Conservation (phyloP, 179 eudicot species). For the Gypsophila paniculata region DNA sequence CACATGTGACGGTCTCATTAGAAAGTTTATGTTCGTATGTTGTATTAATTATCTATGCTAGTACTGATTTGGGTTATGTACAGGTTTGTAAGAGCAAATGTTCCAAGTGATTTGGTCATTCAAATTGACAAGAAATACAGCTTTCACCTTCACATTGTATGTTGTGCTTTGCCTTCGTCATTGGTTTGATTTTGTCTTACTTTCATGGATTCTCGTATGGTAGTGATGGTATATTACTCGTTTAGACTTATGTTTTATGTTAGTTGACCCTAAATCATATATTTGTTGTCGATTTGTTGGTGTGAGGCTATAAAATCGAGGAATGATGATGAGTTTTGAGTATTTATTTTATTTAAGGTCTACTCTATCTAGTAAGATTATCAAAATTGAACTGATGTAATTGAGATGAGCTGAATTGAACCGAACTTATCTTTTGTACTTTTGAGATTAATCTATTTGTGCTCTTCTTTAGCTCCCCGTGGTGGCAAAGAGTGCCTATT, state of each 20-base stretch:
- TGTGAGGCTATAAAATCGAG: neutral
- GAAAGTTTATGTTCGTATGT: too few species aligned
- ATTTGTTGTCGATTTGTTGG: too few species aligned
- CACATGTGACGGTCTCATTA: too few species aligned
- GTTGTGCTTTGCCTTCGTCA: slow-evolving; percentile 2
- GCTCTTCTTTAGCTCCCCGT: slow-evolving; percentile 33
- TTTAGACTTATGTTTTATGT: neutral
- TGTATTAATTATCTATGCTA: neutral
- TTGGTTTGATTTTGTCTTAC: neutral
- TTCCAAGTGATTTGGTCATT: slow-evolving; percentile 38
- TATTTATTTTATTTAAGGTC: too few species aligned
- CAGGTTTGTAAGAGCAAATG: slow-evolving; percentile 43
- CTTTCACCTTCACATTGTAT: slow-evolving; percentile 52
- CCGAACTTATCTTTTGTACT: neutral
- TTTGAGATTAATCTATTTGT: neutral
- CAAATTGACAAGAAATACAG: slow-evolving; percentile 34
- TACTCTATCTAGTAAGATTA: too few species aligned
- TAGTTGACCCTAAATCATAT: too few species aligned
- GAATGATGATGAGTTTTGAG: too few species aligned
- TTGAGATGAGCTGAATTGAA: too few species aligned
- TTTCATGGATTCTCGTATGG: neutral
- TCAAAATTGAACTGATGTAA: too few species aligned
- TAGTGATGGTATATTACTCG: neutral
- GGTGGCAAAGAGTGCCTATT: slow-evolving; percentile 44
- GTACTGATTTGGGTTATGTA: slow-evolving; percentile 12